Evolutionary conservation across 2,329 filamentous ascomycete species (phyloP).

Genomic region (Fusarium sp.): DNA sequence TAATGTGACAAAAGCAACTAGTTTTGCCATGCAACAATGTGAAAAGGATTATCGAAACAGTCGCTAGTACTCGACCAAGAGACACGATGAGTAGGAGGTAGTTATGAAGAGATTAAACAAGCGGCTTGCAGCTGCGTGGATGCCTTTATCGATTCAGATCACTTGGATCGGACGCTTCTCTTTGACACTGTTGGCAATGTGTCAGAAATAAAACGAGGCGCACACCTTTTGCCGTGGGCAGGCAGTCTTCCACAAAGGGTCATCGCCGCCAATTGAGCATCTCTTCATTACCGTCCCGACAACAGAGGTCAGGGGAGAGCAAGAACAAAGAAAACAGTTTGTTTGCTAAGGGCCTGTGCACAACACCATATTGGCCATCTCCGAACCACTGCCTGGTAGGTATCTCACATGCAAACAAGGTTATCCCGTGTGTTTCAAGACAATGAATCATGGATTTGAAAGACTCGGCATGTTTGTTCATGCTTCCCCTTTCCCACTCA

Average conservation of each 20-base stretch:
- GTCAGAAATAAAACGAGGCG: constrained; percentile 16
- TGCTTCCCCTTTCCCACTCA: constrained; percentile 43
- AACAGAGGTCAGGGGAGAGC: neutral
- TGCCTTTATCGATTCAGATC: constrained; percentile 19
- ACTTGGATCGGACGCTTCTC: constrained; percentile 1
- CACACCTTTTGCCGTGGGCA: neutral
- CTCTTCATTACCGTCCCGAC: neutral
- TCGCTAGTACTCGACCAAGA: neutral
- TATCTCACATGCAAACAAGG: neutral
- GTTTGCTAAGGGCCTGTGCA: constrained; percentile 4
- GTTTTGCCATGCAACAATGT: neutral
- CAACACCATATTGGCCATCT: constrained; percentile 3
- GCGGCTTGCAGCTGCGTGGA: neutral
- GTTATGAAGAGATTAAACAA: constrained; percentile 11
- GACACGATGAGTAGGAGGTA: neutral
- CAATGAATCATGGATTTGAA: constrained; percentile 2
- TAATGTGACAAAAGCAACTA: neutral
- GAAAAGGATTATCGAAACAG: neutral
- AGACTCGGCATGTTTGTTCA: constrained; percentile 1
- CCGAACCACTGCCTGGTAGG: constrained; percentile 2
- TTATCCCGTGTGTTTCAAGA: neutral
- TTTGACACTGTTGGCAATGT: constrained; percentile 9
- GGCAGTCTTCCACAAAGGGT: constrained; percentile 9
- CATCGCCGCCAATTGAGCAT: neutral
- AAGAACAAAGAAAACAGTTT: constrained; percentile 22